These are phyloP conservation scores for Cucumis melo DNA, from an alignment of 306 rosid genomes.

Conservation along the genomic window DNA sequence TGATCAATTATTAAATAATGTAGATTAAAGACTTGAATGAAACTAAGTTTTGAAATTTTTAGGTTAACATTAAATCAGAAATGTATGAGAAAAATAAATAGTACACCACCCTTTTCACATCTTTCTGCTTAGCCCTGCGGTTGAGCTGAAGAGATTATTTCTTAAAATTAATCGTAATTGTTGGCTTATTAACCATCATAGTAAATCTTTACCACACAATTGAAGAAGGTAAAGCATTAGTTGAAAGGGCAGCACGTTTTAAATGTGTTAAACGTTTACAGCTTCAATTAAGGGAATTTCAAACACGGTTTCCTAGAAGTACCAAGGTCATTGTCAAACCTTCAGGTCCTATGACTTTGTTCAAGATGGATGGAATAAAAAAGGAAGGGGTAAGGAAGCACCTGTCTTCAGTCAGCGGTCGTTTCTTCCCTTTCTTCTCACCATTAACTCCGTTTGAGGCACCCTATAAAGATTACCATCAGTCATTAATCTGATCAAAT, in stretches of 20 bases:
- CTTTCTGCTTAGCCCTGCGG: no score
- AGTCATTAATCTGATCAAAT: no score
- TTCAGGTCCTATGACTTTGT: neutral
- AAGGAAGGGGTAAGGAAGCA: slow-evolving; percentile 7
- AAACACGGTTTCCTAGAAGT: neutral
- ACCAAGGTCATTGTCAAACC: neutral
- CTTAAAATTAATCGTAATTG: no score
- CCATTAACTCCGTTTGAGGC: slow-evolving; percentile 36
- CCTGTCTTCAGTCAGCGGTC: slow-evolving; percentile 36
- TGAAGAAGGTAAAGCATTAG: no score
- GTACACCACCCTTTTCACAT: no score
- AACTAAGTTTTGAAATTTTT: neutral
- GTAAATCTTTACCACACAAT: no score
- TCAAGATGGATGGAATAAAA: neutral
- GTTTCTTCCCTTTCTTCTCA: slow-evolving; percentile 47
- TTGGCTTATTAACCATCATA: no score
- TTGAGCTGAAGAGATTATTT: no score
- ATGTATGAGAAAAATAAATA: neutral
- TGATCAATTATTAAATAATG: neutral
- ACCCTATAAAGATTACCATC: no score
- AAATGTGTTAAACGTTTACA: neutral
- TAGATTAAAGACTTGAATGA: neutral
- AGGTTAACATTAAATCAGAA: neutral
- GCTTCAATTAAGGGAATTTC: neutral
- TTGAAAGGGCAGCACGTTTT: neutral